Conservation (phyloP, 768 basidiomycete species). For the Candolleomyces efflorescens region DNA sequence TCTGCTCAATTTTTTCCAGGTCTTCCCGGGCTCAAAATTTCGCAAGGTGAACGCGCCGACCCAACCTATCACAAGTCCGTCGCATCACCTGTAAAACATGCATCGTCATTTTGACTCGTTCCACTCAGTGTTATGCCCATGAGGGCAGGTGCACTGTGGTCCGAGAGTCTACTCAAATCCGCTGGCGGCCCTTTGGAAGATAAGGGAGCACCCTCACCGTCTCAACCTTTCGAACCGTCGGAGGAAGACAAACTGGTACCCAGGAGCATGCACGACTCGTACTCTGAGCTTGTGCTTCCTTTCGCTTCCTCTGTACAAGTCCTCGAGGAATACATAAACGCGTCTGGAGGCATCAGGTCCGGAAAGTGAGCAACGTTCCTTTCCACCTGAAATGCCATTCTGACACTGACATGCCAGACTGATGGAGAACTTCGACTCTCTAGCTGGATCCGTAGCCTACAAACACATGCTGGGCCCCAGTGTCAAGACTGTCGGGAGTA, state of each 20-base stretch:
- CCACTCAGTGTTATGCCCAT: slow-evolving; percentile 49
- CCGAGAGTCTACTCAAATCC: slow-evolving; percentile 50
- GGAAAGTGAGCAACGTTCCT: slow-evolving; percentile 42
- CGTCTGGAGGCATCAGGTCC: slow-evolving; percentile 63
- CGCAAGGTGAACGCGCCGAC: slow-evolving; percentile 45
- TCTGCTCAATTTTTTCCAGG: slow-evolving; percentile 5
- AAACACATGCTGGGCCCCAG: slow-evolving; percentile 73
- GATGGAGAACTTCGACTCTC: slow-evolving; percentile 78
- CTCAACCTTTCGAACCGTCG: slow-evolving; percentile 7
- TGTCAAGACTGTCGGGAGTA: slow-evolving; percentile 48
- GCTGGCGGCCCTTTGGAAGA: slow-evolving; percentile 12
- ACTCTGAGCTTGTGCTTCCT: slow-evolving; percentile 60
- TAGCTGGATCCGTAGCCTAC: slow-evolving; percentile 83
- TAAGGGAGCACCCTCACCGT: slow-evolving; percentile 9
- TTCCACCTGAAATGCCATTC: not conserved
- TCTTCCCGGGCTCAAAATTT: not conserved
- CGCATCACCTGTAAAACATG: not conserved
- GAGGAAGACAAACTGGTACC: slow-evolving; percentile 31
- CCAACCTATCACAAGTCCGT: slow-evolving; percentile 48
- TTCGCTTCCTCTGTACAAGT: slow-evolving; percentile 56
- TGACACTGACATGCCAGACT: slow-evolving; percentile 32
- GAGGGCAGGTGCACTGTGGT: slow-evolving; percentile 52
- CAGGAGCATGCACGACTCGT: slow-evolving; percentile 67
- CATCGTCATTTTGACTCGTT: not conserved
- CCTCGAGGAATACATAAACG: slow-evolving; percentile 69